Percentiles rank a stretch among this genome's conserved stretches.
Evolutionary conservation across 2,329 filamentous ascomycete genomes (phyloP).

Genomic region (Colletotrichum karsti): DNA sequence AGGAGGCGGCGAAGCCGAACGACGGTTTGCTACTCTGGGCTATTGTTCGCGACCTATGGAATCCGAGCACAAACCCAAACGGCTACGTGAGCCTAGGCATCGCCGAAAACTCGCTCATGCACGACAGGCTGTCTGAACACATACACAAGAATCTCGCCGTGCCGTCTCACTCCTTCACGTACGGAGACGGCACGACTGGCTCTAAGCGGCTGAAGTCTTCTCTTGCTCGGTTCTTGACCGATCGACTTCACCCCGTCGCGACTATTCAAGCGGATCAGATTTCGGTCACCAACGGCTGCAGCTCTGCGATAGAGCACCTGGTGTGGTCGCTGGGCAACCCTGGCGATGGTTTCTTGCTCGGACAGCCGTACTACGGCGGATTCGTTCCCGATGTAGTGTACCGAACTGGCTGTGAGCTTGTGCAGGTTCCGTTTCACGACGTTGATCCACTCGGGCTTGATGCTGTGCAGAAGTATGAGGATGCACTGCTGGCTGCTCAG

Average conservation of each 20-base stretch:
- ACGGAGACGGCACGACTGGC: constrained; percentile 50
- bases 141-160: constrained; percentile 39
- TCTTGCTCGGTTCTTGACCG: constrained; percentile 46
- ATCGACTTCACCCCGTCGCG: constrained; percentile 37
- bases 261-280: constrained; percentile 43
- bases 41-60: constrained; percentile 53
- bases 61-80: constrained; percentile 46
- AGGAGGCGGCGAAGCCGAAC: constrained; percentile 36
- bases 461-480: constrained; percentile 5
- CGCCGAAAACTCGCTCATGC: constrained; percentile 63
- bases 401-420: constrained; percentile 44
- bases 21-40: constrained; percentile 47
- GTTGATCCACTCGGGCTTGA: not conserved
- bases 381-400: constrained; percentile 55
- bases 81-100: constrained; percentile 60
- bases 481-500: constrained; percentile 45
- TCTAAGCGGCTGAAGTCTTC: constrained; percentile 41
- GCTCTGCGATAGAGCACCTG: constrained; percentile 48
- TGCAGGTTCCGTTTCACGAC: constrained; percentile 5
- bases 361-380: constrained; percentile 55
- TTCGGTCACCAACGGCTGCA: constrained; percentile 49
- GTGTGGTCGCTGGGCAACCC: constrained; percentile 49
- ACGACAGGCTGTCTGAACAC: constrained; percentile 50
- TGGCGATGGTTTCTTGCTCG: constrained; percentile 49
- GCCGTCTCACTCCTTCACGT: constrained; percentile 48